A percentile compares a stretch with the other conserved stretches of the same genome.
Conservation (phyloP, 345 rosid genomes). For the Populus tremula region DNA sequence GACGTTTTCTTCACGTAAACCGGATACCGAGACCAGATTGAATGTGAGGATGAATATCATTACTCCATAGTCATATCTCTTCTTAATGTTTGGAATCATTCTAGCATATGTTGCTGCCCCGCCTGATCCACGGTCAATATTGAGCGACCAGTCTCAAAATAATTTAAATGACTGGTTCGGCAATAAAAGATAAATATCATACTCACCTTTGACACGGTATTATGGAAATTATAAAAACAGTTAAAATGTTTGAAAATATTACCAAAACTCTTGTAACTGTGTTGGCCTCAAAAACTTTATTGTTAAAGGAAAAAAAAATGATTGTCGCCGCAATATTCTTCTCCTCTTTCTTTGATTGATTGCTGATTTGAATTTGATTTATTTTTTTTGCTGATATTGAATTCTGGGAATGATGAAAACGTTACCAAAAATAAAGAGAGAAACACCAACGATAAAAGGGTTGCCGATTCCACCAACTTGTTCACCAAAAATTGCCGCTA, state of each 20-base stretch:
- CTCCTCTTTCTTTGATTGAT: neutral
- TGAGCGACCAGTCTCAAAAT: no score
- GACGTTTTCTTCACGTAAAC: slow-evolving; percentile 50
- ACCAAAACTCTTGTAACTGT: neutral
- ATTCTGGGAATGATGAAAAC: neutral
- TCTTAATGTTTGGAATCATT: slow-evolving; percentile 54
- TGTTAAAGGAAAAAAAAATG: neutral
- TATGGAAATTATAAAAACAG: no score
- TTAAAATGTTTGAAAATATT: no score
- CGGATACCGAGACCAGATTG: slow-evolving; percentile 66
- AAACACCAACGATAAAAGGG: slow-evolving; percentile 37
- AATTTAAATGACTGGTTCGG: no score
- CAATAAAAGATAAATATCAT: no score
- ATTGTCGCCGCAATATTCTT: neutral
- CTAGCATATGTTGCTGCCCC: slow-evolving; percentile 67
- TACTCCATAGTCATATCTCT: slow-evolving; percentile 62
- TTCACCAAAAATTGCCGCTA: slow-evolving; percentile 47
- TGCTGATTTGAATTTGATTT: neutral
- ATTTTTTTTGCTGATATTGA: neutral
- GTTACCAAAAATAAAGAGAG: slow-evolving; percentile 55
- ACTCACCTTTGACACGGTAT: no score
- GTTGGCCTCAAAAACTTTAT: neutral
- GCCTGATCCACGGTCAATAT: slow-evolving; percentile 26
- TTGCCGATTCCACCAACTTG: slow-evolving; percentile 44
- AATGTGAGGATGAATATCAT: slow-evolving; percentile 84